phyloP scores from a whole-genome alignment of 345 rosid genomes.

The Lenwebbia sp. region DNA sequence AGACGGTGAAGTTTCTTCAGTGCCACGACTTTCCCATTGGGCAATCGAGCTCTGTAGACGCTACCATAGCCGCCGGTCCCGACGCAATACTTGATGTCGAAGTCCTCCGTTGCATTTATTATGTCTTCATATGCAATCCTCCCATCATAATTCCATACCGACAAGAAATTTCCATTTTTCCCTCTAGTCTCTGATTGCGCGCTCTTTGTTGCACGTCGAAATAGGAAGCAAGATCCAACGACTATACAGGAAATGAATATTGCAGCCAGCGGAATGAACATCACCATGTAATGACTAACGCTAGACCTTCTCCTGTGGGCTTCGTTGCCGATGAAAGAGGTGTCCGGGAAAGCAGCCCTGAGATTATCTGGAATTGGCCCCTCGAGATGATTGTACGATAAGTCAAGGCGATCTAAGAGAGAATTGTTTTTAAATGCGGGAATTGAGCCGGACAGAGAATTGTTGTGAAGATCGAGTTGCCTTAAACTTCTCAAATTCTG shows the following conservation, averaged over 20 bases:
- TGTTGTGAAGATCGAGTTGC: not conserved
- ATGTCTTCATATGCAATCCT: conserved; percentile 8
- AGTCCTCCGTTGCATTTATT: conserved; percentile 4
- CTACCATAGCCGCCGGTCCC: conserved; percentile 17
- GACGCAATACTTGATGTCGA: conserved; percentile 12
- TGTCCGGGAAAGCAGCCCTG: too few species aligned
- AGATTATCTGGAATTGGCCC: not conserved
- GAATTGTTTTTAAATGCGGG: not conserved
- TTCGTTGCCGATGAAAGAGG: not conserved
- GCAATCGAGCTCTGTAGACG: conserved; percentile 7
- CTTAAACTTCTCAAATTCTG: too few species aligned
- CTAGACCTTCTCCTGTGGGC: not conserved
- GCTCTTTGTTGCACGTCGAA: not conserved
- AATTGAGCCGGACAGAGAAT: not conserved
- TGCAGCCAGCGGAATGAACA: not conserved
- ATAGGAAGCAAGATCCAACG: not conserved
- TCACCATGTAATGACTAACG: not conserved
- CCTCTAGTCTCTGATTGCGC: not conserved
- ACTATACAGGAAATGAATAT: not conserved
- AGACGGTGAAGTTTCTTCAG: conserved; percentile 1
- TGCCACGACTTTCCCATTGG: not conserved
- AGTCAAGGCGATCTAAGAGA: not conserved
- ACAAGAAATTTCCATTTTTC: not conserved
- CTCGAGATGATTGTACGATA: not conserved
- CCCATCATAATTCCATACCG: conserved; percentile 10